phyloP scores from a whole-genome alignment of 129 eudicot species.

The Artemisia annua region DNA sequence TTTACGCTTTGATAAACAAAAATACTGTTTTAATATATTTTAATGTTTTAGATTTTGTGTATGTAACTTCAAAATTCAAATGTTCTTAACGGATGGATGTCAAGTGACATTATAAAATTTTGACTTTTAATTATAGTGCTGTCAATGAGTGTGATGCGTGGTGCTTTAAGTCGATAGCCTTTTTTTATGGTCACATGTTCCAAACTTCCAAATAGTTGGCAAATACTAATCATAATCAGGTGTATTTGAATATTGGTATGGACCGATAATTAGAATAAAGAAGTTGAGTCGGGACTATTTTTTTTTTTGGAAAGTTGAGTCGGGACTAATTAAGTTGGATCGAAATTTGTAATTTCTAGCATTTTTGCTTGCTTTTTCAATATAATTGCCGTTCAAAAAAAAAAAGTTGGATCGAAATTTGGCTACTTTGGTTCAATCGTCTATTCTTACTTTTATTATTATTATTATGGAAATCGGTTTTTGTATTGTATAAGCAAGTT shows the following conservation, averaged over 20 bases:
- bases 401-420: no score
- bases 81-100: conserved; percentile 3
- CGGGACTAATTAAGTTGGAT: no score
- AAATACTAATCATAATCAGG: not conserved
- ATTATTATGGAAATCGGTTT: no score
- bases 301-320: no score
- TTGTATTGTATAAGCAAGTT: no score
- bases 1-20: not conserved
- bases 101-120: not conserved
- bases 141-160: conserved; percentile 33
- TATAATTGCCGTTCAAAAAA: no score
- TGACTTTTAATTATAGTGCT: conserved; percentile 28
- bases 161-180: conserved; percentile 9
- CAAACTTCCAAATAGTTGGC: not conserved
- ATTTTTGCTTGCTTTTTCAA: no score
- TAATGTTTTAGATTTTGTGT: conserved; percentile 1
- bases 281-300: no score
- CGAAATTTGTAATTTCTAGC: no score
- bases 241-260: not conserved
- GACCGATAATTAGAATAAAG: no score
- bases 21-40: not conserved
- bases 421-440: no score
- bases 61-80: conserved; percentile 29
- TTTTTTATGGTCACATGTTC: conserved; percentile 19
- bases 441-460: no score